A percentile compares a stretch with the other conserved stretches of the same genome.
Evolutionary conservation across 768 basidiomycete genomes (phyloP).

Genomic region (Kwoniella pini): DNA sequence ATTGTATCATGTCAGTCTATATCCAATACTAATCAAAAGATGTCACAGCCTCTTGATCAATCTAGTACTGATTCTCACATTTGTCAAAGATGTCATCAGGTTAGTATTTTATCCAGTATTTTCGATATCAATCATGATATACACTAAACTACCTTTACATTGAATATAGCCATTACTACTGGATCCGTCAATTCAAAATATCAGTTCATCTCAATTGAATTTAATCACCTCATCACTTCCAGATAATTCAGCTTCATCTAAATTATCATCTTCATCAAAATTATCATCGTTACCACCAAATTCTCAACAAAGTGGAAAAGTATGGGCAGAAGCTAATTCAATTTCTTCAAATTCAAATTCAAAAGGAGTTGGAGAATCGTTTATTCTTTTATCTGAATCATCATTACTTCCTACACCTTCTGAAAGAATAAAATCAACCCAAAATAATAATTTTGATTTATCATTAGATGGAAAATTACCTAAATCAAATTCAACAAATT

Average conservation of each 20-base stretch:
- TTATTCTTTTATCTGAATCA: constrained; percentile 45
- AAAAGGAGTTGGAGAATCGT: constrained; percentile 30
- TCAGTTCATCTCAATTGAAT: constrained; percentile 83
- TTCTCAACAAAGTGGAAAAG: constrained; percentile 46
- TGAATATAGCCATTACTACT: constrained; percentile 71
- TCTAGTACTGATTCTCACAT: constrained; percentile 16
- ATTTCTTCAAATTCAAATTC: constrained; percentile 6
- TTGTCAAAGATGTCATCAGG: constrained; percentile 48
- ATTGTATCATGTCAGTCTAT: too few species aligned
- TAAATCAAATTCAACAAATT: constrained; percentile 7
- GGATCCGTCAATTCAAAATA: constrained; percentile 85
- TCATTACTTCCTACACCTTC: constrained; percentile 63
- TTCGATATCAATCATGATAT: not conserved
- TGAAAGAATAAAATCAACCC: constrained; percentile 34
- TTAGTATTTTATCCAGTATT: constrained; percentile 13
- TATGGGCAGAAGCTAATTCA: constrained; percentile 30
- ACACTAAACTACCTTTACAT: not conserved
- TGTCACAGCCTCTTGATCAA: not conserved
- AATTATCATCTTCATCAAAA: constrained; percentile 51
- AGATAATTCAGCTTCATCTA: constrained; percentile 52
- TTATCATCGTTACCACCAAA: constrained; percentile 56
- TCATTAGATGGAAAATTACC: too few species aligned
- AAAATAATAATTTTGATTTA: too few species aligned
- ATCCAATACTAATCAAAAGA: too few species aligned
- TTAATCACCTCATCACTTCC: constrained; percentile 74